phyloP scores from a whole-genome alignment of 305 asterid genomes.

The Ruellia speciosa region DNA sequence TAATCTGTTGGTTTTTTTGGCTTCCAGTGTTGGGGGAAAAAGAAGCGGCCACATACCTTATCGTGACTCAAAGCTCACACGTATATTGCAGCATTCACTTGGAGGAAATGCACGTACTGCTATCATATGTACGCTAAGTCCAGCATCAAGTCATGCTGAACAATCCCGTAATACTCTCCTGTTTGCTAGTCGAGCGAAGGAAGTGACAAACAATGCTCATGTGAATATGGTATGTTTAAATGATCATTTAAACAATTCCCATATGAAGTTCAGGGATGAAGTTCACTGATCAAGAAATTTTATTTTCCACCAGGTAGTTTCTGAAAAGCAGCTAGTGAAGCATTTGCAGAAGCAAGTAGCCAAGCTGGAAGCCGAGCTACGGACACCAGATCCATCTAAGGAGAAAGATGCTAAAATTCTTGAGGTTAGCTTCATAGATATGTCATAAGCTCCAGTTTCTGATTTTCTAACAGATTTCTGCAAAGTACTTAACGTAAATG shows the following conservation, averaged over 20 bases:
- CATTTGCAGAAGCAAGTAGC: slow-evolving; percentile 97
- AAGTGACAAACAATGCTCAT: slow-evolving; percentile 90
- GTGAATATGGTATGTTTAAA: slow-evolving; percentile 70
- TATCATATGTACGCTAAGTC: slow-evolving; percentile 94
- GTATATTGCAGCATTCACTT: slow-evolving; percentile 92
- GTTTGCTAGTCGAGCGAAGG: slow-evolving; percentile 94
- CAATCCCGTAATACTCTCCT: slow-evolving; percentile 91
- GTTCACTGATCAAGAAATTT: background rate
- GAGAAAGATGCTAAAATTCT: slow-evolving; percentile 72
- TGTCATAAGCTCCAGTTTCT: too few relatives aligned
- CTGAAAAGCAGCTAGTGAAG: slow-evolving; percentile 92
- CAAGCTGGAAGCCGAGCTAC: slow-evolving; percentile 78
- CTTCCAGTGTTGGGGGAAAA: slow-evolving; percentile 76
- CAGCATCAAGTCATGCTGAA: slow-evolving; percentile 84
- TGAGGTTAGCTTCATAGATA: slow-evolving; percentile 42
- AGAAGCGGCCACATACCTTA: slow-evolving; percentile 94
- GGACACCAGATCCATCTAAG: slow-evolving; percentile 68
- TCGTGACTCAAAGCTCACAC: slow-evolving; percentile 90
- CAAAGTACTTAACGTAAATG: background rate
- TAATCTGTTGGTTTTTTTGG: too few relatives aligned
- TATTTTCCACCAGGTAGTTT: slow-evolving; percentile 47
- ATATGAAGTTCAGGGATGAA: background rate
- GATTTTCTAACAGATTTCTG: background rate
- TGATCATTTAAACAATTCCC: background rate
- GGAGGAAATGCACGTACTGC: slow-evolving; percentile 99